Conservation (phyloP, 768 basidiomycete species). For the Chalciporus sphaerocephalus region DNA sequence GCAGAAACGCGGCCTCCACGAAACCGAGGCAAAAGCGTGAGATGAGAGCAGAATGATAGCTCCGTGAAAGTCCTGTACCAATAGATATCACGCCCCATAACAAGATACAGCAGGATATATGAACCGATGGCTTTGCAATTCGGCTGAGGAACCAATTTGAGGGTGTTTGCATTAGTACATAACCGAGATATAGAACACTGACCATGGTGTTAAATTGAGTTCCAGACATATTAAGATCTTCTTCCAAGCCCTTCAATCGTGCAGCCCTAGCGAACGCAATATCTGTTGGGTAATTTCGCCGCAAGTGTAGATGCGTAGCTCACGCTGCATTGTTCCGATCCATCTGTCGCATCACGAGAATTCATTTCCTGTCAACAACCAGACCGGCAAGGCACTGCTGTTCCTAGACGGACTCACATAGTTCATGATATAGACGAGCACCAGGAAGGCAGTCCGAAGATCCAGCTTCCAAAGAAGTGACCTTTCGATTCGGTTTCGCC, state of each 20-base stretch:
- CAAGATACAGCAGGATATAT: slow-evolving; percentile 60
- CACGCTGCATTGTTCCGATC: slow-evolving; percentile 67
- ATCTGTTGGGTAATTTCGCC: neutral
- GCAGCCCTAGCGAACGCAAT: slow-evolving; percentile 48
- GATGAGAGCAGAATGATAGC: slow-evolving; percentile 56
- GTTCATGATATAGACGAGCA: slow-evolving; percentile 46
- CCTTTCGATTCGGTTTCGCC: slow-evolving; percentile 35
- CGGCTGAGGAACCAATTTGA: slow-evolving; percentile 66
- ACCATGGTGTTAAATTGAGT: slow-evolving; percentile 63
- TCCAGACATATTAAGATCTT: slow-evolving; percentile 56
- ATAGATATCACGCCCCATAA: slow-evolving; percentile 66
- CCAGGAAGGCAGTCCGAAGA: slow-evolving; percentile 39
- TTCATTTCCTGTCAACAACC: neutral
- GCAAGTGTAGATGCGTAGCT: slow-evolving; percentile 12
- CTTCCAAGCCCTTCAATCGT: slow-evolving; percentile 63
- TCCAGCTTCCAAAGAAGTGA: slow-evolving; percentile 43
- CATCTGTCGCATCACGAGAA: slow-evolving; percentile 37
- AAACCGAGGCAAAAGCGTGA: slow-evolving; percentile 78
- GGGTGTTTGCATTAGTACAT: slow-evolving; percentile 71
- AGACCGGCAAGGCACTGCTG: neutral
- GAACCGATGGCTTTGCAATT: slow-evolving; percentile 61
- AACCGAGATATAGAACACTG: slow-evolving; percentile 64
- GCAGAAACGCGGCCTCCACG: slow-evolving; percentile 65
- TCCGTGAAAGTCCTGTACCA: slow-evolving; percentile 44
- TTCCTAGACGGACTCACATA: slow-evolving; percentile 32